Evolutionary conservation across 805 yeast genomes (phyloP).

Genomic region (Candida ficus): DNA sequence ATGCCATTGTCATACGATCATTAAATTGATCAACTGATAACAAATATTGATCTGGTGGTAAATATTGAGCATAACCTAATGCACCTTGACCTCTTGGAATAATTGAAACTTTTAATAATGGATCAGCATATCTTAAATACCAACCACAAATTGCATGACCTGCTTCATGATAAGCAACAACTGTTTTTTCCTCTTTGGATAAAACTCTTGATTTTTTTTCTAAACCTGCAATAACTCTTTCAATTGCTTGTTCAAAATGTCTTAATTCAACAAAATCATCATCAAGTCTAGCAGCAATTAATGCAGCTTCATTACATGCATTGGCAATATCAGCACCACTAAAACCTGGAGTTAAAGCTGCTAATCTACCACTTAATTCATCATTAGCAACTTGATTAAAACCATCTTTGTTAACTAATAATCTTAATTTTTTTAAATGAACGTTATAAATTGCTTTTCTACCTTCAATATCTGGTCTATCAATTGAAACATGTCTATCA

Average conservation of each 20-base stretch:
- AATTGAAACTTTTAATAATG: slow-evolving; percentile 86
- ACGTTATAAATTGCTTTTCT: slow-evolving; percentile 82
- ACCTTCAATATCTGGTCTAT: slow-evolving; percentile 84
- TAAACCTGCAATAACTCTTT: slow-evolving; percentile 91
- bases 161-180: slow-evolving; percentile 94
- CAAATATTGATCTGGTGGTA: slow-evolving; percentile 85
- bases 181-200: slow-evolving; percentile 72
- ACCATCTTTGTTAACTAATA: slow-evolving; percentile 35
- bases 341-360: slow-evolving; percentile 92
- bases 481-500: slow-evolving; percentile 83
- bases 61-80: slow-evolving; percentile 90
- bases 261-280: slow-evolving; percentile 53
- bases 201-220: slow-evolving; percentile 80
- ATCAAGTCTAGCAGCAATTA: slow-evolving; percentile 81
- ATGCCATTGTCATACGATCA: slow-evolving; percentile 89
- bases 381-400: slow-evolving; percentile 41
- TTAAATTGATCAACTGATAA: slow-evolving; percentile 68
- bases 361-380: slow-evolving; percentile 72
- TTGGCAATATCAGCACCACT: slow-evolving; percentile 96
- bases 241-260: slow-evolving; percentile 91
- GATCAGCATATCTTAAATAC: slow-evolving; percentile 85
- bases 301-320: slow-evolving; percentile 91
- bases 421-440: slow-evolving; percentile 60
- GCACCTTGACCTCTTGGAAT: slow-evolving; percentile 95
- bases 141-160: slow-evolving; percentile 97